Base-by-base conservation (phyloP, 2,329 filamentous ascomycete genomes). In the Plectosphaerella sp. region DNA sequence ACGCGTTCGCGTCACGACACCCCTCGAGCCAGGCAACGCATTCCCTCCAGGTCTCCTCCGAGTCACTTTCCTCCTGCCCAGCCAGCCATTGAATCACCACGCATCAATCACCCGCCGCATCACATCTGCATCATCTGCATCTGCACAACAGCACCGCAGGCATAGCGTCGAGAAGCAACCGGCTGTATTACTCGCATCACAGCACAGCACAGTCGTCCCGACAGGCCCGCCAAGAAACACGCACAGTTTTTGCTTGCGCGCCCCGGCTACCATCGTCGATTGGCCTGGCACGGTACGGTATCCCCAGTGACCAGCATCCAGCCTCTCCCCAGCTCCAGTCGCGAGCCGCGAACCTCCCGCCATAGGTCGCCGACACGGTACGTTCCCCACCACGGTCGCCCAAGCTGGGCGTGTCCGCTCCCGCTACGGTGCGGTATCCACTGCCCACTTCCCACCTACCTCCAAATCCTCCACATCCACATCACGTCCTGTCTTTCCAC, bases 271-370 rank as follows among this genome's bases (percentile, higher is more conserved):
- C 41, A 43, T 43, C 41, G 16, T 43, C 41, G n/a, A 43, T 43
- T 43, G 41, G 41, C 16, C 35, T 48, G 47, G 47, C 36, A 48
- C 48, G 41, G 41, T 43, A 25, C 48, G 48, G 48, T 49, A 49
- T 49, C 48, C 48, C 24, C 43, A 49, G 48, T 49, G 48, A 49
- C 48, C 22, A 45, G 48, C 37, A 43, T 43, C 41, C 41, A 43
- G 41, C 41, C 41, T 43, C 41, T 18, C 18, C 18, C 41, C n/a
- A 43, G 41, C 41, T 18, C 16, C 37, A 41, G 37, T 18, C 37
- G 37, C 37, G 37, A 43, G 41, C 41, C 41, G 28, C 28, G 28
- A 33, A 33, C 28, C 28, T 33, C 28, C 28, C 28, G 41, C 41
- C 41, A 43, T 43, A 43, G 41, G 41, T 18, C 41, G 18, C 28